Percentiles rank a stretch among this genome's conserved stretches.
Evolutionary conservation across 768 basidiomycete genomes (phyloP).

Genomic region (Chlorophyllum brunneum): DNA sequence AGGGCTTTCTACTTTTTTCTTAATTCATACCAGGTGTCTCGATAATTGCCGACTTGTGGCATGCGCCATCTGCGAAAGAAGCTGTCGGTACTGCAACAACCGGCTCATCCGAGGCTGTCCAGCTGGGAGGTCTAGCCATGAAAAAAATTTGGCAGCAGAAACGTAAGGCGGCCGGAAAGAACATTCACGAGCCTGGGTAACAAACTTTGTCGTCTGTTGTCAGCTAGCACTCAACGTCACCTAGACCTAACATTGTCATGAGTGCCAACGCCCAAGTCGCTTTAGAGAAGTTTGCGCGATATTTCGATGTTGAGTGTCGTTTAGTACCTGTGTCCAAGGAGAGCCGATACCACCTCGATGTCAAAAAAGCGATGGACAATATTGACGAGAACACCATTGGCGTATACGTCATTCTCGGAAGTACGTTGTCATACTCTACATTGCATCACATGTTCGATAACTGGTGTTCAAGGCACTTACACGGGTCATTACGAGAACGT

Average conservation of each 20-base stretch:
- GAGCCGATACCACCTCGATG: constrained; percentile 51
- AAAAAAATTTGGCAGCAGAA: constrained; percentile 69
- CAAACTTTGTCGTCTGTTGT: background rate
- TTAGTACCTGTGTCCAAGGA: constrained; percentile 49
- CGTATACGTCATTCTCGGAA: constrained; percentile 50
- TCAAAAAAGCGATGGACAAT: constrained; percentile 58
- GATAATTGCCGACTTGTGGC: constrained; percentile 61
- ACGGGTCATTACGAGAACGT: constrained; percentile 80
- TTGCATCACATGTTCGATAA: constrained; percentile 50
- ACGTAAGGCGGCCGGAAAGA: constrained; percentile 61
- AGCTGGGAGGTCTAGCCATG: constrained; percentile 73
- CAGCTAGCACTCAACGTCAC: background rate
- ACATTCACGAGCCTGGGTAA: constrained; percentile 75
- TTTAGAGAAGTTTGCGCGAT: constrained; percentile 68
- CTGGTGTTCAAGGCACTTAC: constrained; percentile 40
- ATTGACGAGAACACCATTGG: constrained; percentile 78
- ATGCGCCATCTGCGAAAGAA: constrained; percentile 56
- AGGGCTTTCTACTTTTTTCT: background rate
- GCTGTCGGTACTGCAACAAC: constrained; percentile 72
- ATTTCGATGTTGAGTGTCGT: constrained; percentile 65
- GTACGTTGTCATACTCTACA: constrained; percentile 21
- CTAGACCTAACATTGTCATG: constrained; percentile 65
- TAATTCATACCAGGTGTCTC: constrained; percentile 33
- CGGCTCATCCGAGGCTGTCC: constrained; percentile 68
- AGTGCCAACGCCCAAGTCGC: constrained; percentile 74